phyloP scores from a whole-genome alignment of 305 asterid genomes.

The Lippia alba region DNA sequence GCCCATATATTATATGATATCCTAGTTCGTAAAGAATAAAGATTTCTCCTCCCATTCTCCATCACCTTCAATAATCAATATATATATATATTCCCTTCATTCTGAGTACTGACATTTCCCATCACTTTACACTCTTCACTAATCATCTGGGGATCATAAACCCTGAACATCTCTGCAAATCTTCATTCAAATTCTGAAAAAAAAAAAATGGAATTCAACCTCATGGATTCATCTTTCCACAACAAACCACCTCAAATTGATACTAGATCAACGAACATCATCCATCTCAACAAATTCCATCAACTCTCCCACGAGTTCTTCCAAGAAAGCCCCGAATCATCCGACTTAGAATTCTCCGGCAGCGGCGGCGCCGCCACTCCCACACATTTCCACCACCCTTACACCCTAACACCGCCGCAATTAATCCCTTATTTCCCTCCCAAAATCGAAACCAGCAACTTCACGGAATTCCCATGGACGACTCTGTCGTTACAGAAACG shows the following conservation, averaged over 20 bases:
- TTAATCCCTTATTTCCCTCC: neutral
- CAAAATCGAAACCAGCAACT: neutral
- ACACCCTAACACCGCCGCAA: neutral
- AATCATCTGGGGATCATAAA: neutral
- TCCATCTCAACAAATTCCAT: constrained; percentile 29
- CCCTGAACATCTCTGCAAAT: neutral
- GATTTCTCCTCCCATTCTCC: constrained; percentile 18
- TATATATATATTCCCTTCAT: constrained; percentile 11
- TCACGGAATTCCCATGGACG: constrained; percentile 2
- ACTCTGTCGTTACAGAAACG: constrained; percentile 32
- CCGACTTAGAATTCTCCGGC: constrained; percentile 34
- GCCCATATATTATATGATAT: neutral
- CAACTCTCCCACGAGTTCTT: constrained; percentile 12
- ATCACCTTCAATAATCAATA: neutral
- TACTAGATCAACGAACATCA: neutral
- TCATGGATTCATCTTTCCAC: constrained; percentile 37
- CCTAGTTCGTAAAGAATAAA: neutral
- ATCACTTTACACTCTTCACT: constrained; percentile 1
- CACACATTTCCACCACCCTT: neutral
- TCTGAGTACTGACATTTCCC: neutral
- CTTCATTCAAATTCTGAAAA: neutral
- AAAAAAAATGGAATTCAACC: constrained; percentile 38
- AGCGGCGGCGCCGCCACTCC: constrained; percentile 27
- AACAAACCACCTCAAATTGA: constrained; percentile 29
- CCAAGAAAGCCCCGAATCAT: constrained; percentile 27